A percentile compares a stretch with the other conserved stretches of the same genome.
phyloP scores from a whole-genome alignment of 768 basidiomycete species.

The Boletus reticuloceps region DNA sequence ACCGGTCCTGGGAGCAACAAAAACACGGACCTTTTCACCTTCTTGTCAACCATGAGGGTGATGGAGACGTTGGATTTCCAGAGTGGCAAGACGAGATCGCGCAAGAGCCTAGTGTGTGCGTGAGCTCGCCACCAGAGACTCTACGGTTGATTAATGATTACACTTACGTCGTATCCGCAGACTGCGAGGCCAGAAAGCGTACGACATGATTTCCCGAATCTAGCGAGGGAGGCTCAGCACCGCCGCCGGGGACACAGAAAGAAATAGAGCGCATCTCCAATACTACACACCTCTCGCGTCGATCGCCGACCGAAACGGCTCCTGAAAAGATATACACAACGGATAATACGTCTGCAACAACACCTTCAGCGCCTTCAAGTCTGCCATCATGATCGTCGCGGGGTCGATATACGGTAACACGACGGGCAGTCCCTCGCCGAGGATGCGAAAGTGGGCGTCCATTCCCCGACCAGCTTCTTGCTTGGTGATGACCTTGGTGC shows the following conservation, averaged over 20 bases:
- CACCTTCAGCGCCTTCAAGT: constrained; percentile 55
- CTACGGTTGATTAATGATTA: neutral
- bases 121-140: neutral
- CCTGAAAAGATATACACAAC: constrained; percentile 57
- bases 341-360: constrained; percentile 83
- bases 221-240: constrained; percentile 21
- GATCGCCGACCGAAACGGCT: constrained; percentile 55
- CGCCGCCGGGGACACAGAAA: neutral
- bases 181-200: constrained; percentile 55
- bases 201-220: constrained; percentile 73
- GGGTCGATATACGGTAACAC: constrained; percentile 80
- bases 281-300: constrained; percentile 47
- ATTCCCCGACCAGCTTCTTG: constrained; percentile 72
- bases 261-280: constrained; percentile 38
- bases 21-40: constrained; percentile 80
- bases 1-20: neutral
- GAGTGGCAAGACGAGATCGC: constrained; percentile 85
- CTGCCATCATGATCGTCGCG: constrained; percentile 55
- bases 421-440: constrained; percentile 82
- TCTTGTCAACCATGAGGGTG: constrained; percentile 94
- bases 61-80: constrained; percentile 92
- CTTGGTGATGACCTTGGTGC: constrained; percentile 89
- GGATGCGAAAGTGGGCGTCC: constrained; percentile 66
- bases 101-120: constrained; percentile 49
- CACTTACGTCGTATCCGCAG: constrained; percentile 58